Base-by-base conservation (phyloP, 306 rosid species). In the Cucumis hystrix region DNA sequence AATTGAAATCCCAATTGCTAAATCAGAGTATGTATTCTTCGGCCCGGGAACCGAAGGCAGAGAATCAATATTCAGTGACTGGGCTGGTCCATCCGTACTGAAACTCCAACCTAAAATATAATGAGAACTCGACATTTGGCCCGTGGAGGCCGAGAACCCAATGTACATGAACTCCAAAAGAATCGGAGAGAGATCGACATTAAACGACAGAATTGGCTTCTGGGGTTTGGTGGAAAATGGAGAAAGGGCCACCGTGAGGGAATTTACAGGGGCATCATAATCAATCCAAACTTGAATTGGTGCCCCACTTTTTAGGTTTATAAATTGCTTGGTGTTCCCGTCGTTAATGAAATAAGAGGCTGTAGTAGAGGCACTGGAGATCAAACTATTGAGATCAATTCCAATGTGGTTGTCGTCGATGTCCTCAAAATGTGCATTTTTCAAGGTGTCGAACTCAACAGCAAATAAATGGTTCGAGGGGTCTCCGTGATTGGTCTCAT, bases 101-200 rank as follows among this genome's bases (percentile, higher is more conserved):
- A 92, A 92, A 86, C 97, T 92, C 97, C 96, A 92, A 12, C 97
- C 97, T 72, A 88, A 74, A 2, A 92, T 2, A 75, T 87, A 90
- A 74, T 92, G 96, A 25, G 96, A 92, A 81, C 96, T 90, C 8
- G 97, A 92, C 23, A 92, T 92, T 61, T 86, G 75, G 40, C 96
- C 96, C 5, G 96, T 92, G 6, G 97, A 88, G 17, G 96, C 92
- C 28, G 97, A 92, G 79, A 92, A 90, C 17, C 97, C 97, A 74
- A 88, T 89, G 56, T 83, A 92, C 97, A 92, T 90, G 35, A 40
- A 80, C 12, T 92, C 91, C 14, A 63, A 67, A 35, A 92, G n/a
- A 76, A 86, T 59, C 0, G 80, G 84, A 5, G 96, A 85, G 18
- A 92, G 88, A 82, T 92, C 92, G 49, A 88, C 49, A 13, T 49